Evolutionary conservation across 345 rosid genomes (phyloP).

Genomic region (Eucalyptus coolabah): DNA sequence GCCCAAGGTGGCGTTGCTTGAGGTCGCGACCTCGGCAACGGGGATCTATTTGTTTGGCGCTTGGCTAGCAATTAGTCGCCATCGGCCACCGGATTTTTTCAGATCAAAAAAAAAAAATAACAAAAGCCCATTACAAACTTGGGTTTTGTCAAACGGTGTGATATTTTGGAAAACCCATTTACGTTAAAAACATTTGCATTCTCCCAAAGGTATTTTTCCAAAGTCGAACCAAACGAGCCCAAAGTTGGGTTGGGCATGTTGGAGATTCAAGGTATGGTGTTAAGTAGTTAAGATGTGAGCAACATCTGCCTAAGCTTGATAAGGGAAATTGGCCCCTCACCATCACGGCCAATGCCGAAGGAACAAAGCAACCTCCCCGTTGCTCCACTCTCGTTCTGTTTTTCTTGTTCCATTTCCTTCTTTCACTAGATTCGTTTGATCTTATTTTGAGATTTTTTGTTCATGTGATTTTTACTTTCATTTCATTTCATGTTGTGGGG

Average conservation of each 20-base stretch:
- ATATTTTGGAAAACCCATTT: too few relatives aligned
- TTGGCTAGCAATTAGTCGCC: fast-evolving
- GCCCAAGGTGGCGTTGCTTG: too few relatives aligned
- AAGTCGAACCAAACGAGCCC: too few relatives aligned
- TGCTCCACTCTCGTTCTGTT: too few relatives aligned
- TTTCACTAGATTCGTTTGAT: neutral
- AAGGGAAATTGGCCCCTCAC: neutral
- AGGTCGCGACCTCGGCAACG: too few relatives aligned
- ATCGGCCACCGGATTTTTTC: fast-evolving
- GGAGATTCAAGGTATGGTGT: too few relatives aligned
- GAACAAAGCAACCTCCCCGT: neutral
- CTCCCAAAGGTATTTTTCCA: fast-evolving
- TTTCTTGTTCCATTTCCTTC: neutral
- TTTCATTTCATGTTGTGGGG: neutral
- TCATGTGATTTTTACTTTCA: neutral
- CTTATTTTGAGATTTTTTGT: neutral
- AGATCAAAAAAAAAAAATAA: too few relatives aligned
- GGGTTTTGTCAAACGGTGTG: too few relatives aligned
- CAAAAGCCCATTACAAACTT: too few relatives aligned
- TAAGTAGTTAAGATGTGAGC: too few relatives aligned
- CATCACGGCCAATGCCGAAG: neutral
- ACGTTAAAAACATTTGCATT: too few relatives aligned
- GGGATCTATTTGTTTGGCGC: fast-evolving
- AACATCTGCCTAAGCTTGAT: neutral
- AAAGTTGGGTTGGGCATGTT: too few relatives aligned